Base-by-base conservation (phyloP, 805 yeast genomes). In the Jamesozyma spencerorum region DNA sequence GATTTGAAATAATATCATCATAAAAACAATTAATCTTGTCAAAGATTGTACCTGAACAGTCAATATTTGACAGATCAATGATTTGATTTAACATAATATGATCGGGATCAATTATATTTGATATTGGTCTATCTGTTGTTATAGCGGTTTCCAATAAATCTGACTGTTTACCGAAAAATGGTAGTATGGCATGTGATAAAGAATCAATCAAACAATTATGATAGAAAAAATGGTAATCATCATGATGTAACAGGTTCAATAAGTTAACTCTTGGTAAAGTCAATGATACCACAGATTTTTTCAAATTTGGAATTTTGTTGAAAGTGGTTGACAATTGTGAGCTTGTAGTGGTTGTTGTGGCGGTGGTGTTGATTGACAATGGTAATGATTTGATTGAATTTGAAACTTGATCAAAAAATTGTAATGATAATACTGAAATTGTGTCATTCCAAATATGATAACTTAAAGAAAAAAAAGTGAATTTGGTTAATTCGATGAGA, bases 181-280 rank as follows among this genome's bases (percentile, higher is more conserved):
- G 48, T 27, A 29, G 15, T 1, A 47, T 36, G 3, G 44, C 40
- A 14, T 40, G 34, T 5, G 40, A 17, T 27, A 49, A 26, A 2
- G 35, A 26, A 8, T 47, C 12, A 3, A 49, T 32, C 12, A 45
- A 29, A 35, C 53, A 47, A 31, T 40, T 45, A 36, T 49, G 53
- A 29, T 44, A 48, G 30, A 46, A 46, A 18, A 44, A 40, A 17
- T 35, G 38, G 11, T 34, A 30, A 29, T 39, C 45, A 31, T 44
- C 47, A 1, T 42, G 17, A 33, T 46, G 36, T 5, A 37, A 18
- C 17, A 41, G 19, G 18, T 43, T 44, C 7, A 35, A n/a, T 22
- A 46, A 20, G 19, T 31, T 31, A 17, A 28, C 18, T 6, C 41
- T 32, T 31, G 47, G 45, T 24, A 49, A 31, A 13, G 53, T 49